phyloP scores from a whole-genome alignment of 306 rosid species.

The barrel medic (Medicago truncatula) region DNA sequence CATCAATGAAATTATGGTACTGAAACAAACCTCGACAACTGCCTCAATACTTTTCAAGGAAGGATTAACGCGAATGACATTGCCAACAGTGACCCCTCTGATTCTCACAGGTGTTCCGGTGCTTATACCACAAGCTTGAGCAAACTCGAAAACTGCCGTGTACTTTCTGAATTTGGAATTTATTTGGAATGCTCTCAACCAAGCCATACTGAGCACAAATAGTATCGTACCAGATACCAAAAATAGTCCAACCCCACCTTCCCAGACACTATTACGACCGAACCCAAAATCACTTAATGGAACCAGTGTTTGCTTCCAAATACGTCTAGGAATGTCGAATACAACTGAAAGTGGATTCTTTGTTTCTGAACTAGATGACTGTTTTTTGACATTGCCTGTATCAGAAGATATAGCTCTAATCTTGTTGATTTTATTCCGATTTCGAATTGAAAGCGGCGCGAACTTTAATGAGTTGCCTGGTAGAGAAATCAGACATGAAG shows the following conservation, averaged over 20 bases:
- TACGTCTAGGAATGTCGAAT: slow-evolving; percentile 67
- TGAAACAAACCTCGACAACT: slow-evolving; percentile 71
- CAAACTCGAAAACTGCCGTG: slow-evolving; percentile 77
- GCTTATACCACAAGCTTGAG: slow-evolving; percentile 86
- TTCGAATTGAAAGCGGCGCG: slow-evolving; percentile 59
- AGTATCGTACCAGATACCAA: slow-evolving; percentile 76
- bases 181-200: slow-evolving; percentile 88
- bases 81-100: slow-evolving; percentile 91
- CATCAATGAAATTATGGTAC: slow-evolving; percentile 33
- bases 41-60: slow-evolving; percentile 81
- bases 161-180: slow-evolving; percentile 84
- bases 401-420: slow-evolving; percentile 65
- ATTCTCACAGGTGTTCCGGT: slow-evolving; percentile 95
- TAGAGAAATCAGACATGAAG: slow-evolving; percentile 51
- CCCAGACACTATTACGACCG: slow-evolving; percentile 88
- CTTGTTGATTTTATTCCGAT: slow-evolving; percentile 44
- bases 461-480: slow-evolving; percentile 49
- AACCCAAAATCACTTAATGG: slow-evolving; percentile 92
- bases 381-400: slow-evolving; percentile 59
- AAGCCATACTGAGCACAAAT: slow-evolving; percentile 83
- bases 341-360: slow-evolving; percentile 67
- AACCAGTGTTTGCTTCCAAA: slow-evolving; percentile 83
- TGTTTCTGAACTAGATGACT: slow-evolving; percentile 58
- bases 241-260: slow-evolving; percentile 96
- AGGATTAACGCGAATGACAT: slow-evolving; percentile 84